A percentile compares a stretch with the other conserved stretches of the same genome.
phyloP scores from a whole-genome alignment of 139 green algal species.

The Asterochloris erici region DNA sequence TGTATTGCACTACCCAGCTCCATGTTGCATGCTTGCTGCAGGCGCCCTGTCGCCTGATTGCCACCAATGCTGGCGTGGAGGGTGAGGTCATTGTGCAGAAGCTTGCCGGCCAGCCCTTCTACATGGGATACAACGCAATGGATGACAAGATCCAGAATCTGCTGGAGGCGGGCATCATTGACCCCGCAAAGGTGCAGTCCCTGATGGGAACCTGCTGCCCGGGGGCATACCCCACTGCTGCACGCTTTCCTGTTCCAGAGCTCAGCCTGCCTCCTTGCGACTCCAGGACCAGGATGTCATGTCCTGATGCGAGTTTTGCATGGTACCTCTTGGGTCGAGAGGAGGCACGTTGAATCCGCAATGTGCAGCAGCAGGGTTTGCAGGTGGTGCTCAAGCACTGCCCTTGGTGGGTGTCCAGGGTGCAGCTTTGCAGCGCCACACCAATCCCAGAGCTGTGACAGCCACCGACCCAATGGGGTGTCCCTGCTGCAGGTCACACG shows the following conservation, averaged over 20 bases:
- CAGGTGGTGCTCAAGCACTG: too few species aligned
- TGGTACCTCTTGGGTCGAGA: too few species aligned
- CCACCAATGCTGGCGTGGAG: conserved; percentile 88
- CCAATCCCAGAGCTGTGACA: neutral
- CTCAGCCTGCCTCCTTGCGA: too few species aligned
- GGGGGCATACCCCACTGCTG: too few species aligned
- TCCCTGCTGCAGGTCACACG: conserved; percentile 63
- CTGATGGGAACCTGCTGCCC: too few species aligned
- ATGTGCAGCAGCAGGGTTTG: too few species aligned
- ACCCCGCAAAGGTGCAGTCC: conserved; percentile 86
- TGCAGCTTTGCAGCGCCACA: too few species aligned
- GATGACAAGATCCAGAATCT: conserved; percentile 69
- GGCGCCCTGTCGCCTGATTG: conserved; percentile 66
- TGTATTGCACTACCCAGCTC: neutral
- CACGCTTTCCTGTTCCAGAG: too few species aligned
- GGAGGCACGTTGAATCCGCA: too few species aligned
- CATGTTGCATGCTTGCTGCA: conserved; percentile 23
- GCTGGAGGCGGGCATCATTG: conserved; percentile 87
- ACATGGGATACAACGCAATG: conserved; percentile 93
- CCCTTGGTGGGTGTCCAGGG: too few species aligned
- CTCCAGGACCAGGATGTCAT: too few species aligned
- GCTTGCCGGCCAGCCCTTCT: conserved; percentile 72
- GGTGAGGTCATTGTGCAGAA: conserved; percentile 90
- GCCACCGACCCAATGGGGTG: neutral
- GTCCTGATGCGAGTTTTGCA: too few species aligned